Percentiles rank a stretch among this genome's conserved stretches.
These are phyloP conservation scores for Cladosporium sp. DNA, from an alignment of 2,329 filamentous ascomycete species.

Conservation along the genomic window DNA sequence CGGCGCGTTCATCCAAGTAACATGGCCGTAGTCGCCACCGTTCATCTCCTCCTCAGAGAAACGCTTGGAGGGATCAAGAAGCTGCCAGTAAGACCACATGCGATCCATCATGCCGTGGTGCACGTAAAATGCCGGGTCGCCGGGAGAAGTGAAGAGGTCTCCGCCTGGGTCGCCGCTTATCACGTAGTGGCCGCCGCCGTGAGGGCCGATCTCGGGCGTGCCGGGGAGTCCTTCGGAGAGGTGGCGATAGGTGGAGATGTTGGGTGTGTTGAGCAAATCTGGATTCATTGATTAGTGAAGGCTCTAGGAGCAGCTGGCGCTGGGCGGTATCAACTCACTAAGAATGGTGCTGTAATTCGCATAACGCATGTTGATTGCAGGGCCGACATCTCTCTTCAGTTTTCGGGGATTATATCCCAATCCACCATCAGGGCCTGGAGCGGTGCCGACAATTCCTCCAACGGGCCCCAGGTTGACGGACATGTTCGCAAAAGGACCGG, in stretches of 20 bases:
- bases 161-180: slow-evolving; percentile 38
- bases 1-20: slow-evolving; percentile 11
- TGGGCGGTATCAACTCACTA: background rate
- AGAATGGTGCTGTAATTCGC: slow-evolving; percentile 16
- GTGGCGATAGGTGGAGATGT: slow-evolving; percentile 6
- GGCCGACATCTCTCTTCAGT: slow-evolving; percentile 33
- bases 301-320: background rate
- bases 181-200: slow-evolving; percentile 44
- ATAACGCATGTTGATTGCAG: slow-evolving; percentile 16
- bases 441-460: slow-evolving; percentile 18
- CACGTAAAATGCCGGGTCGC: slow-evolving; percentile 43
- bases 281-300: background rate
- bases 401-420: slow-evolving; percentile 32
- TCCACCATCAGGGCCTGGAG: slow-evolving; percentile 24
- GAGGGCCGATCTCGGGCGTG: slow-evolving; percentile 26
- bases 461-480: slow-evolving; percentile 47
- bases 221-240: slow-evolving; percentile 8
- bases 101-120: slow-evolving; percentile 45
- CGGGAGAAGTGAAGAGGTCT: slow-evolving; percentile 38
- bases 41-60: slow-evolving; percentile 26
- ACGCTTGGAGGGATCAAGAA: slow-evolving; percentile 27
- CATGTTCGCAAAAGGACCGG: slow-evolving; percentile 47
- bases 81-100: slow-evolving; percentile 37
- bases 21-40: slow-evolving; percentile 17
- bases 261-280: slow-evolving; percentile 3